Conservation (phyloP, 2,329 filamentous ascomycete species). For the Endoconidiophora polonica region DNA sequence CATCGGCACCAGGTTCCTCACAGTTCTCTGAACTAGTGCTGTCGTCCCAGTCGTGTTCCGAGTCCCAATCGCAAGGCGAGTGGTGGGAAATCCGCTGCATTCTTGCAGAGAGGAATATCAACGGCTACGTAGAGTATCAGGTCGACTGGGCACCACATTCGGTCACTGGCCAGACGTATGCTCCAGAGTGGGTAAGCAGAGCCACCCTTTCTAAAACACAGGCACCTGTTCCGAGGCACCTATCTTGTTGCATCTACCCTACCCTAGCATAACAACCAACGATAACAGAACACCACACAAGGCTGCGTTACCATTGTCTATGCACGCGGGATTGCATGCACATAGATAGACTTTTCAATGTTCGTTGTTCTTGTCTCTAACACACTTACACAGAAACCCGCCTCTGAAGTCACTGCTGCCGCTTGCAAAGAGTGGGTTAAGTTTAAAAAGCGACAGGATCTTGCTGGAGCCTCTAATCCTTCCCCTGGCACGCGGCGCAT, state of each 20-base stretch:
- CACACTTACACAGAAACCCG: not conserved
- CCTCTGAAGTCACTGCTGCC: not conserved
- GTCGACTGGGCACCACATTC: constrained; percentile 12
- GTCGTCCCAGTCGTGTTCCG: not conserved
- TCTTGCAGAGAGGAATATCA: constrained; percentile 4
- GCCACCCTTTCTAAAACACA: not conserved
- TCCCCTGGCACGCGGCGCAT: not conserved
- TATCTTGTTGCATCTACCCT: not conserved
- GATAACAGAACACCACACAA: not conserved
- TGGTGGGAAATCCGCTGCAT: constrained; percentile 12
- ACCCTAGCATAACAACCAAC: not conserved
- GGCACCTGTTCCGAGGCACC: constrained; percentile 1
- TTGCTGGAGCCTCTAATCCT: not conserved
- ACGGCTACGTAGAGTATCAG: constrained; percentile 7
- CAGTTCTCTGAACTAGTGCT: not conserved
- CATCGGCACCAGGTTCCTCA: not conserved
- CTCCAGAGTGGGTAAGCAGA: constrained; percentile 11
- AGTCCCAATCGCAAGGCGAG: constrained; percentile 2
- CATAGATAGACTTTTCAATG: not conserved
- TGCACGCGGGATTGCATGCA: too few species aligned
- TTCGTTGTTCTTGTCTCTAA: not conserved
- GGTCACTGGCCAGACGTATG: constrained; percentile 8
- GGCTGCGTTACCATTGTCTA: not conserved
- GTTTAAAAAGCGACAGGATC: not conserved
- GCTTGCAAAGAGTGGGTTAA: constrained; percentile 7